Evolutionary conservation across 441 rosid species (phyloP).

Genomic region (Theobroma grandiflorum): DNA sequence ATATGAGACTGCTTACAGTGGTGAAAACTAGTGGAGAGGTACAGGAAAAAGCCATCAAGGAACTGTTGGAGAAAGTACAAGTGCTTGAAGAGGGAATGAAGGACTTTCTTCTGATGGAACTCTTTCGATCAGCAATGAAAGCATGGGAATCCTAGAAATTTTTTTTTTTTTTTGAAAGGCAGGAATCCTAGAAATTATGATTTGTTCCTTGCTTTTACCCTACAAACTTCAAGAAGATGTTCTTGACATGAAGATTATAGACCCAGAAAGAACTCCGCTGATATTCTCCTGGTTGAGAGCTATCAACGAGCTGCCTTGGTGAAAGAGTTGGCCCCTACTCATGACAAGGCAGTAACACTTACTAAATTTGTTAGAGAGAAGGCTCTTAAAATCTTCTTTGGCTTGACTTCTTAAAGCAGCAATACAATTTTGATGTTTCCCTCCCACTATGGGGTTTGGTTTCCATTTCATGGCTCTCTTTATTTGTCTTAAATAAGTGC

Average conservation of each 20-base stretch:
- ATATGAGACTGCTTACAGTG: constrained; percentile 27
- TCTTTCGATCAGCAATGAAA: constrained; percentile 24
- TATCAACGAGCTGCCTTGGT: constrained; percentile 36
- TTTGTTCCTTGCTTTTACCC: constrained; percentile 35
- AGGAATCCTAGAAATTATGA: constrained; percentile 43
- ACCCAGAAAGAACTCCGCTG: constrained; percentile 42
- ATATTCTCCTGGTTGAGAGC: constrained; percentile 43
- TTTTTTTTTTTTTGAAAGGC: too few species aligned
- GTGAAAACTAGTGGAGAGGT: constrained; percentile 43
- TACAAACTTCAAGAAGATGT: constrained; percentile 44
- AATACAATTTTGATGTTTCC: background rate
- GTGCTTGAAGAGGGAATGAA: constrained; percentile 51
- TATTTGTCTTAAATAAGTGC: constrained; percentile 27
- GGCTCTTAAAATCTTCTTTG: constrained; percentile 15
- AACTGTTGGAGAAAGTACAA: constrained; percentile 45
- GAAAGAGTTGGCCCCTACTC: constrained; percentile 39
- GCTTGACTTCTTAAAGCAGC: background rate
- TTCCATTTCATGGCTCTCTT: background rate
- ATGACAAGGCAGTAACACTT: constrained; percentile 37
- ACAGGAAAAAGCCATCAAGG: constrained; percentile 42
- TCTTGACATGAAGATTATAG: constrained; percentile 36
- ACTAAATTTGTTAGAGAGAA: constrained; percentile 29
- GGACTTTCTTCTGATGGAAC: constrained; percentile 37
- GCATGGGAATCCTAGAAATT: constrained; percentile 43
- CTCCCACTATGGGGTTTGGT: background rate